Evolutionary conservation across 768 basidiomycete genomes (phyloP).

Genomic region (Vishniacozyma victoriae): DNA sequence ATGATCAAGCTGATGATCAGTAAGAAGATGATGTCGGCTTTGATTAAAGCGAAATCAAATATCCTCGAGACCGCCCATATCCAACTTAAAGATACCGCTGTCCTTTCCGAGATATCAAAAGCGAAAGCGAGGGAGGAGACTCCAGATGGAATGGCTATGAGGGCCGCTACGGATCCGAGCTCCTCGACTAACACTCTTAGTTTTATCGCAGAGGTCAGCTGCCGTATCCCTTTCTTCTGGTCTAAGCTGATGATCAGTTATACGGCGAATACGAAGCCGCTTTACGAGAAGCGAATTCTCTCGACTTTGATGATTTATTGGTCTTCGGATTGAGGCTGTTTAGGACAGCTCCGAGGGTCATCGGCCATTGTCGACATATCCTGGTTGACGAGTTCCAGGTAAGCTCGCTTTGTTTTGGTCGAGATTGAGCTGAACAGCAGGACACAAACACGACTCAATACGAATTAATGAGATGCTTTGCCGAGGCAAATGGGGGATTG

Average conservation of each 20-base stretch:
- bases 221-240: not conserved
- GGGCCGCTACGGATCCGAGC: constrained; percentile 30
- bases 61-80: constrained; percentile 53
- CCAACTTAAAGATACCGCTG: constrained; percentile 53
- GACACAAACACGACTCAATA: constrained; percentile 81
- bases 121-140: constrained; percentile 60
- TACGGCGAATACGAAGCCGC: constrained; percentile 63
- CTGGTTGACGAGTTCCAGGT: constrained; percentile 77
- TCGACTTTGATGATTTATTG: constrained; percentile 85
- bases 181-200: constrained; percentile 25
- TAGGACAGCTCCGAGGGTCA: constrained; percentile 51
- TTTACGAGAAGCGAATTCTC: constrained; percentile 59
- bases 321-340: constrained; percentile 67
- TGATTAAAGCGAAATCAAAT: constrained; percentile 58
- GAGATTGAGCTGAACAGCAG: constrained; percentile 46
- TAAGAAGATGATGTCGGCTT: constrained; percentile 60
- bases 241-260: constrained; percentile 43
- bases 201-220: constrained; percentile 40
- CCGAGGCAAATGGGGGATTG: constrained; percentile 54
- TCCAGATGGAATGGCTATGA: constrained; percentile 52
- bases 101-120: constrained; percentile 64
- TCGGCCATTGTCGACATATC: constrained; percentile 62
- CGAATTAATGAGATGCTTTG: constrained; percentile 67
- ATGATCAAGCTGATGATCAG: constrained; percentile 46
- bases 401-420: not conserved